These are phyloP conservation scores for Globisporangium okanoganense DNA, from an alignment of 352 stramenopile genomes.

Conservation along the genomic window DNA sequence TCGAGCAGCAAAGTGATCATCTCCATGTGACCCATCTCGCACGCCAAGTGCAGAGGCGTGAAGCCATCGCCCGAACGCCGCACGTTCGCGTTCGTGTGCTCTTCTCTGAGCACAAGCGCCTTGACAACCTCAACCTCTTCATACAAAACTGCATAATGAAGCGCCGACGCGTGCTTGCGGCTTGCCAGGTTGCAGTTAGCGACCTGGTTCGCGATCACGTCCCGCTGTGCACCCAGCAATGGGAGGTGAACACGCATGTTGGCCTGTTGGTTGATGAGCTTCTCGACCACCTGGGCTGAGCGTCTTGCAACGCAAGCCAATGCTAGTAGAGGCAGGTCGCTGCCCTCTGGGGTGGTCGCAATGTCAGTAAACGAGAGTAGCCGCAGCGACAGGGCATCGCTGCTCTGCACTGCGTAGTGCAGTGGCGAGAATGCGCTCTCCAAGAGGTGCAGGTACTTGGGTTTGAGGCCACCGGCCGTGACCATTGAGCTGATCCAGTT, in stretches of 20 bases:
- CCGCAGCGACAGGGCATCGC: slow-evolving; percentile 28
- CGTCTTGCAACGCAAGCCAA: slow-evolving; percentile 52
- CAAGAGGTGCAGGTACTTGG: slow-evolving; percentile 46
- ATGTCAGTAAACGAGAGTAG: slow-evolving; percentile 30
- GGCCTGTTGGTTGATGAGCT: slow-evolving; percentile 40
- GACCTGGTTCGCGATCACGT: slow-evolving; percentile 17
- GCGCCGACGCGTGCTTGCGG: slow-evolving; percentile 43
- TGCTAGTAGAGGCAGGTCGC: slow-evolving; percentile 49
- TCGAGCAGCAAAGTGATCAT: slow-evolving; percentile 46
- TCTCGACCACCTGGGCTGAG: slow-evolving; percentile 32
- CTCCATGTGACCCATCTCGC: slow-evolving; percentile 45
- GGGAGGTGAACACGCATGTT: slow-evolving; percentile 65
- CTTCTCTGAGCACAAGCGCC: slow-evolving; percentile 25
- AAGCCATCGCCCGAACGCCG: slow-evolving; percentile 56
- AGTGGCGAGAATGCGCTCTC: slow-evolving; percentile 51
- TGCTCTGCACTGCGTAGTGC: slow-evolving; percentile 58
- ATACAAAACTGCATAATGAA: slow-evolving; percentile 70
- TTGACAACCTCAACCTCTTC: slow-evolving; percentile 39
- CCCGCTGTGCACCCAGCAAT: slow-evolving; percentile 23
- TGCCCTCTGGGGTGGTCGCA: slow-evolving; percentile 39
- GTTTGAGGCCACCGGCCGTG: slow-evolving; percentile 1
- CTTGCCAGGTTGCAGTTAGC: slow-evolving; percentile 21
- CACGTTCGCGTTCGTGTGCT: slow-evolving; percentile 55
- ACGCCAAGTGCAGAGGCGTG: slow-evolving; percentile 63
- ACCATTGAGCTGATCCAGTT: background rate